Base-by-base conservation (phyloP, 1,139 yeast genomes). In the Debaryomyces fabryi region DNA sequence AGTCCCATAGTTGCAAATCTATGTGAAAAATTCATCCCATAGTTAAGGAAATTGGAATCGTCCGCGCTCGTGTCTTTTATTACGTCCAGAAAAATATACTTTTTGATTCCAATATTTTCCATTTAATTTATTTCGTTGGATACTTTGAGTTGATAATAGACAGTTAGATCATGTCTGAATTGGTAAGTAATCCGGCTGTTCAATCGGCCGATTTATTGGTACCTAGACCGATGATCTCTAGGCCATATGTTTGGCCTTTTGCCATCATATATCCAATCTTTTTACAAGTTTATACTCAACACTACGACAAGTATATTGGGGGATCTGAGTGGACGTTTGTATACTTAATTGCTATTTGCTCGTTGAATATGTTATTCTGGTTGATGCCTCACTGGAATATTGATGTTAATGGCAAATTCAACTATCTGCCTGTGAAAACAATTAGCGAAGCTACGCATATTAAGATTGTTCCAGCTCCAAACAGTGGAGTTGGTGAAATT, bases 341-440 rank as follows among this genome's bases (percentile, higher is more conserved):
- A 34, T 92, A 83, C 60, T 72, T 90, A 41, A 87, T 96, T 50
- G 68, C 90, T 7, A 77, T 92, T 48, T 68, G 86, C 29, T 83
- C 96, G 6, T 53, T 87, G 49, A 95, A 93, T 64, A 72, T 85
- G 50, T 74, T 93, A 64, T 72, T 93, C 49, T 81, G 93, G 86
- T 80, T 93, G 65, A 82, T 91, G 83, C 97, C 99, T n/a, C 88
- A 88, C 63, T 93, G 99, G 99, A 90, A 86, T 63, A 81, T 91
- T 49, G 78, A 82, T 48, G 71, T 93, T 52, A 81, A 83, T 53
- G 80, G 89, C 33, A 67, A 67, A n/a, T 91, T 93, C 71, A 88
- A 90, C 62, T 89, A 87, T 61, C 55, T 66, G 32, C 58, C 63
- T 42, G 86, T 85, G n/a, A 56, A 68, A 23, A 60, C 73, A 46